Percentiles rank a stretch among this genome's conserved stretches.
phyloP scores from a whole-genome alignment of 2,329 filamentous ascomycete genomes.

The Didymella arachidicola region DNA sequence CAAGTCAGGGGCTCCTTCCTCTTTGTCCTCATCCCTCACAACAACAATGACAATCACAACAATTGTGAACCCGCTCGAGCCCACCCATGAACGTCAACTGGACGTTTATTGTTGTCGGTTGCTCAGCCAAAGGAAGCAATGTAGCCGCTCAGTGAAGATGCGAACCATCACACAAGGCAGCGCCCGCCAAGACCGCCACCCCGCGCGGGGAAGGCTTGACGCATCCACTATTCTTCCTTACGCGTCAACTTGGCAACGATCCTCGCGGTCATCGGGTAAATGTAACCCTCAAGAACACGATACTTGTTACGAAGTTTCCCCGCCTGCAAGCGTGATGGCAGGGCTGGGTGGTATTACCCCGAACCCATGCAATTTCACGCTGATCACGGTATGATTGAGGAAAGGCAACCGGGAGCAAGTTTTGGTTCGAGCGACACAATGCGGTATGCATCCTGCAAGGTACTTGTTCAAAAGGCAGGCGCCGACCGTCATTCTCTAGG shows the following conservation, averaged over 20 bases:
- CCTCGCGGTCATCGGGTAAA: conserved; percentile 16
- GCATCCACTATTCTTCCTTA: conserved; percentile 22
- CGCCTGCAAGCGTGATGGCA: conserved; percentile 3
- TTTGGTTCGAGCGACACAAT: neutral
- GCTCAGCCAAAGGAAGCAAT: conserved; percentile 1
- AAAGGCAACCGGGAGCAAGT: conserved; percentile 7
- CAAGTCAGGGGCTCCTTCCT: neutral
- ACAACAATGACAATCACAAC: neutral
- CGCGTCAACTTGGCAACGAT: neutral
- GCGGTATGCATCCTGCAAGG: neutral
- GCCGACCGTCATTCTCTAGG: neutral
- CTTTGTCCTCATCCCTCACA: neutral
- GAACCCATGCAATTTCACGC: conserved; percentile 8
- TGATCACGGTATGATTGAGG: conserved; percentile 10
- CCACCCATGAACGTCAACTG: neutral
- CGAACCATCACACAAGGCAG: conserved; percentile 12
- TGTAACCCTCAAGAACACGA: conserved; percentile 16
- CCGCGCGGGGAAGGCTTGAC: conserved; percentile 30
- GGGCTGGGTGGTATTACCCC: conserved; percentile 5
- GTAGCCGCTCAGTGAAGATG: conserved; percentile 6
- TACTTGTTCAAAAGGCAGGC: conserved; percentile 7
- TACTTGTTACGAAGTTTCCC: conserved; percentile 19
- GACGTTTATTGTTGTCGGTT: neutral
- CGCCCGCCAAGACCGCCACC: conserved; percentile 30
- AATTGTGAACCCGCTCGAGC: neutral